Evolutionary conservation across 2,329 filamentous ascomycete species (phyloP), one percentile per base, ranked within the genome.

Genomic region (Neodidymelliopsis sp.): DNA sequence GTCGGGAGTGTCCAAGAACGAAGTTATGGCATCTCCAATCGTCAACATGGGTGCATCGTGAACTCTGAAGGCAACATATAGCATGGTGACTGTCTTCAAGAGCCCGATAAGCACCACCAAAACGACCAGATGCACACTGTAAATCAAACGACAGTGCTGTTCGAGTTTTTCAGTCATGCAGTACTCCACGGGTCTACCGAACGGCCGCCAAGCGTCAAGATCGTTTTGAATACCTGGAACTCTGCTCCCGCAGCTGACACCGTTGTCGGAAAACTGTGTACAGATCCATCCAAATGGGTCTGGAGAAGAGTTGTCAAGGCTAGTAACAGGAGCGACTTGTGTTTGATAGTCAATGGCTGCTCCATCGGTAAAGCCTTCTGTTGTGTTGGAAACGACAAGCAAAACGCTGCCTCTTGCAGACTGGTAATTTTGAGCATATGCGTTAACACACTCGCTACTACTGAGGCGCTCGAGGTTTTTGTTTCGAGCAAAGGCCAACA

Each of bases 1-100:
- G 36, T 65, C 65, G 12, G 52, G 42, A 1, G 48, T 6, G 0
- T 43, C 44, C 11, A 66, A 47, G 30, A 62, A 69, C 8, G 56
- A 65, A 4, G 53, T 38, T 9, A 66, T 46, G 1, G 60, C 67
- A 49, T 65, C 67, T 16, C 59, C 65, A 7, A 61, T 53, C 1
- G 59, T 69, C 19, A 49, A 11, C n/a, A 42, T 16, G n/a, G 45
- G 45, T 11, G 16, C 18, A 2, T 40, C 28, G 4, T n/a, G 4
- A 2, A 39, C 10, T n/a, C 18, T 6, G 20, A 47, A 40, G 11
- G 35, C 25, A 6, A 47, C 22, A n/a, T 20, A 47, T 16, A 39
- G 20, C 43, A 47, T 47, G 2, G 22, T 23, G 3, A 29, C 15
- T 19, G 35, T 39, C 9, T 27, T 36, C 8, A 36, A 5, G n/a